These are phyloP conservation scores for Xylaria palmicola DNA, from an alignment of 495 filamentous ascomycete genomes.

Conservation along the genomic window DNA sequence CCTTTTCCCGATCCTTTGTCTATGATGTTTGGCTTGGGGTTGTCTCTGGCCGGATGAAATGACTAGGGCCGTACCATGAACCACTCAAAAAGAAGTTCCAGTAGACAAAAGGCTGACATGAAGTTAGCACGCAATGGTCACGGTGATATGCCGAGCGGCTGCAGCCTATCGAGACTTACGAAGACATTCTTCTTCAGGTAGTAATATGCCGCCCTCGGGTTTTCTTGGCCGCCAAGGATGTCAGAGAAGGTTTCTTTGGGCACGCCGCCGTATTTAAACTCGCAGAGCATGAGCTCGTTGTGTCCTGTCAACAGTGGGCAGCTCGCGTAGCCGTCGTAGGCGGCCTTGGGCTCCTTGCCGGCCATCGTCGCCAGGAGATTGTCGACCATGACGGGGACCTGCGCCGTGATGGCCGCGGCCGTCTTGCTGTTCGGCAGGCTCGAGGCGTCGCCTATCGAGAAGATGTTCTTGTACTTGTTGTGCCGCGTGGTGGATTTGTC, in stretches of 20 bases:
- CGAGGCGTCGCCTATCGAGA: constrained; percentile 68
- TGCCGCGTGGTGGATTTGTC: constrained; percentile 59
- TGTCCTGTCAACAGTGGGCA: constrained; percentile 67
- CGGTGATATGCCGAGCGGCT: background rate
- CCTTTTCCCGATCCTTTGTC: background rate
- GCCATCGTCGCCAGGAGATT: constrained; percentile 55
- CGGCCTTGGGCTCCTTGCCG: constrained; percentile 51
- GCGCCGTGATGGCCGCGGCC: constrained; percentile 62
- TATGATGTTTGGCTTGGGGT: background rate
- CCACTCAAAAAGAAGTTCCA: constrained; percentile 29
- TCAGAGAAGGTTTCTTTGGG: constrained; percentile 67
- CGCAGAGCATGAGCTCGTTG: constrained; percentile 65
- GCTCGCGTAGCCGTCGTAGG: constrained; percentile 68
- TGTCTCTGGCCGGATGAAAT: constrained; percentile 27
- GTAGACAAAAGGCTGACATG: constrained; percentile 24
- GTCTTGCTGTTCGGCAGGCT: constrained; percentile 69
- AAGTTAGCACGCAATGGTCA: background rate
- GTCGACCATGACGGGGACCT: constrained; percentile 59
- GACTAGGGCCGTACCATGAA: constrained; percentile 28
- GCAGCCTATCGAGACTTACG: constrained; percentile 24
- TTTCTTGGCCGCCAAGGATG: constrained; percentile 58
- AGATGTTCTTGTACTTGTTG: constrained; percentile 63
- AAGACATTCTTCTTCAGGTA: constrained; percentile 73
- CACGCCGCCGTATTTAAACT: constrained; percentile 71
- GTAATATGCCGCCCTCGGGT: constrained; percentile 57